Conservation (phyloP, 768 basidiomycete genomes). For the Leucocoprinus birnbaumii region DNA sequence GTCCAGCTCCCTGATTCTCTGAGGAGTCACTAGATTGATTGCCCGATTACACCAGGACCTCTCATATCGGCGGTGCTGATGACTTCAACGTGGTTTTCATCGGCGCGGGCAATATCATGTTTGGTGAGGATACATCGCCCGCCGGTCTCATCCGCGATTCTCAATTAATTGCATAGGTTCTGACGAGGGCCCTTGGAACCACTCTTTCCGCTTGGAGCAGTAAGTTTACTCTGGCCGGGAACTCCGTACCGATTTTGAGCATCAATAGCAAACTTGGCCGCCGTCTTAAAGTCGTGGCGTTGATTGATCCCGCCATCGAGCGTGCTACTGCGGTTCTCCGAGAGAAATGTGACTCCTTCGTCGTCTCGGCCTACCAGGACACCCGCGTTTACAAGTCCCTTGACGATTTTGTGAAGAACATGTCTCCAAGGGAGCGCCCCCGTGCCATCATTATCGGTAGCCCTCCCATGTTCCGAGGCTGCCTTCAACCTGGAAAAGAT, state of each 20-base stretch:
- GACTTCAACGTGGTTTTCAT: constrained; percentile 94
- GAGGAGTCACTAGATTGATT: constrained; percentile 15
- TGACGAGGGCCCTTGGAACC: constrained; percentile 90
- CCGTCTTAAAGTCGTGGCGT: constrained; percentile 92
- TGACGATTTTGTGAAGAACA: constrained; percentile 77
- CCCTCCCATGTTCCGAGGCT: constrained; percentile 92
- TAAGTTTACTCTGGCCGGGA: constrained; percentile 29
- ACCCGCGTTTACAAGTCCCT: constrained; percentile 84
- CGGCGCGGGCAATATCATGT: constrained; percentile 98
- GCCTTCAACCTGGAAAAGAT: constrained; percentile 70
- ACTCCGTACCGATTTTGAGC: constrained; percentile 13
- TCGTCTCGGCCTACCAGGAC: constrained; percentile 88
- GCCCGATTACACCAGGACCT: constrained; percentile 30
- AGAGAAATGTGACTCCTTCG: constrained; percentile 91
- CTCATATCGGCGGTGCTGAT: constrained; percentile 55
- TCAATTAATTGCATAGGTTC: constrained; percentile 49
- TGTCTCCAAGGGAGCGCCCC: constrained; percentile 63
- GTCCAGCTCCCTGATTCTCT: constrained; percentile 13
- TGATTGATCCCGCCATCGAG: constrained; percentile 87
- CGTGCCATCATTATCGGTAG: constrained; percentile 87
- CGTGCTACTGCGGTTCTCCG: constrained; percentile 78
- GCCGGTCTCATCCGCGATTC: background rate
- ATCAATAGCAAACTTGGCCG: constrained; percentile 81
- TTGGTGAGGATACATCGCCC: constrained; percentile 47
- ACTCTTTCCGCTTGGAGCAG: constrained; percentile 90